These are phyloP conservation scores for Dalbergia cochinchinensis DNA, from an alignment of 306 rosid species.

Conservation along the genomic window DNA sequence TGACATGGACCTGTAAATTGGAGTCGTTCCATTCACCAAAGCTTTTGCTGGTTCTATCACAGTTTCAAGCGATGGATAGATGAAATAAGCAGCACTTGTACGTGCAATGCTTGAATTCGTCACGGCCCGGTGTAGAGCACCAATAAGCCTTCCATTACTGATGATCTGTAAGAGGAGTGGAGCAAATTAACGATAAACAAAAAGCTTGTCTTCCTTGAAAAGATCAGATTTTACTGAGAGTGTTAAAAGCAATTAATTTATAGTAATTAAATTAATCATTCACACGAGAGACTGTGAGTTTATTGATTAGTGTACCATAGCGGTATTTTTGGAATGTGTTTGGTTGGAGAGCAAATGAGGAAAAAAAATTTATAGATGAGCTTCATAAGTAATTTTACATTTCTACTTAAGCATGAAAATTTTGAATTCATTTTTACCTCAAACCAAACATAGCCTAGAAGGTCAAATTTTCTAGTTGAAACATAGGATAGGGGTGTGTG, in stretches of 20 bases:
- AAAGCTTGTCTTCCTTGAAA: neutral
- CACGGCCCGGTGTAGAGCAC: slow-evolving; percentile 72
- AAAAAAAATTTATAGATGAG: too few species aligned
- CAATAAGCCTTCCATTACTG: slow-evolving; percentile 68
- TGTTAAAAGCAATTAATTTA: neutral
- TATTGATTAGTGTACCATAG: too few species aligned
- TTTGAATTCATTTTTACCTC: too few species aligned
- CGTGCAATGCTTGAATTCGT: slow-evolving; percentile 63
- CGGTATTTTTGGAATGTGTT: too few species aligned
- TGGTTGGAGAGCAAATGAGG: too few species aligned
- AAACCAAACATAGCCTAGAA: too few species aligned
- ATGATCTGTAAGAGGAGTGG: slow-evolving; percentile 50
- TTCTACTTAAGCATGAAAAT: too few species aligned
- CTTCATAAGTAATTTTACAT: too few species aligned
- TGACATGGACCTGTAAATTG: slow-evolving; percentile 53
- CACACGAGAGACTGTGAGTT: too few species aligned
- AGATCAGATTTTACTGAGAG: neutral
- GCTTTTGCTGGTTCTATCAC: slow-evolving; percentile 63
- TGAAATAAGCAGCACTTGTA: slow-evolving; percentile 59
- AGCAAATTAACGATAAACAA: neutral
- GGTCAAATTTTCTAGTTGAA: too few species aligned
- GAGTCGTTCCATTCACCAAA: slow-evolving; percentile 45
- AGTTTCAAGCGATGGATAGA: slow-evolving; percentile 65
- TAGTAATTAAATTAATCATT: neutral
- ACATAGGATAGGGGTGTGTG: too few species aligned